These are phyloP conservation scores for Mycena belliarum DNA, from an alignment of 768 basidiomycete genomes.

Conservation along the genomic window DNA sequence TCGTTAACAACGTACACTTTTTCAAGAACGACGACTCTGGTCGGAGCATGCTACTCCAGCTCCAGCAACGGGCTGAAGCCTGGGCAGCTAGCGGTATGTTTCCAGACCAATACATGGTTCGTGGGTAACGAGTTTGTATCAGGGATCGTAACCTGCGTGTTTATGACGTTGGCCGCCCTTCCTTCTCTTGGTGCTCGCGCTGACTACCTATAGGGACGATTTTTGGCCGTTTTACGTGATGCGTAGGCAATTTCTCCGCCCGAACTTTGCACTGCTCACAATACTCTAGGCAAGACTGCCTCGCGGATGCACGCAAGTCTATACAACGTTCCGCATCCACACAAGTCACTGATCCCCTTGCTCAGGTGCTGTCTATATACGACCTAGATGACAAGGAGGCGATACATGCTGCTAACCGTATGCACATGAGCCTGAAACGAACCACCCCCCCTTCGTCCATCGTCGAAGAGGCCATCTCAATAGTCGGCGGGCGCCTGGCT, in stretches of 20 bases:
- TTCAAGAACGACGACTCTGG: slow-evolving; percentile 80
- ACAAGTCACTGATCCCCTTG: not conserved
- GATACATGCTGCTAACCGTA: slow-evolving; percentile 51
- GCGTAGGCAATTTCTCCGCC: slow-evolving; percentile 41
- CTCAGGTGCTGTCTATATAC: slow-evolving; percentile 66
- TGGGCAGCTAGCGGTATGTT: slow-evolving; percentile 78
- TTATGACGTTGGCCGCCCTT: slow-evolving; percentile 57
- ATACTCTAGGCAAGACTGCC: slow-evolving; percentile 57
- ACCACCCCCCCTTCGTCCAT: slow-evolving; percentile 1
- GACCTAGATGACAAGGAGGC: slow-evolving; percentile 68
- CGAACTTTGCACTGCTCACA: slow-evolving; percentile 2
- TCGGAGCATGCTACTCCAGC: slow-evolving; percentile 74
- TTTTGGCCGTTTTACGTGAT: slow-evolving; percentile 78
- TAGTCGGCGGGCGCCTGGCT: slow-evolving; percentile 80
- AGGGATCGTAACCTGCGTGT: slow-evolving; percentile 80
- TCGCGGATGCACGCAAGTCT: slow-evolving; percentile 69
- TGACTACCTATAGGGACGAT: slow-evolving; percentile 61
- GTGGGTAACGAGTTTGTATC: not conserved
- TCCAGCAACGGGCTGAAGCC: slow-evolving; percentile 83
- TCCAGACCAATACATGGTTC: slow-evolving; percentile 3
- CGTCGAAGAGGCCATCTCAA: slow-evolving; percentile 47
- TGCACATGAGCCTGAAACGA: slow-evolving; percentile 45
- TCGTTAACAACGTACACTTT: slow-evolving; percentile 79
- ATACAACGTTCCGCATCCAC: not conserved
- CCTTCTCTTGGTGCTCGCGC: slow-evolving; percentile 7